Evolutionary conservation across 2,329 filamentous ascomycete genomes (phyloP).

Genomic region (Stagonosporopsis cucurbitacearum): DNA sequence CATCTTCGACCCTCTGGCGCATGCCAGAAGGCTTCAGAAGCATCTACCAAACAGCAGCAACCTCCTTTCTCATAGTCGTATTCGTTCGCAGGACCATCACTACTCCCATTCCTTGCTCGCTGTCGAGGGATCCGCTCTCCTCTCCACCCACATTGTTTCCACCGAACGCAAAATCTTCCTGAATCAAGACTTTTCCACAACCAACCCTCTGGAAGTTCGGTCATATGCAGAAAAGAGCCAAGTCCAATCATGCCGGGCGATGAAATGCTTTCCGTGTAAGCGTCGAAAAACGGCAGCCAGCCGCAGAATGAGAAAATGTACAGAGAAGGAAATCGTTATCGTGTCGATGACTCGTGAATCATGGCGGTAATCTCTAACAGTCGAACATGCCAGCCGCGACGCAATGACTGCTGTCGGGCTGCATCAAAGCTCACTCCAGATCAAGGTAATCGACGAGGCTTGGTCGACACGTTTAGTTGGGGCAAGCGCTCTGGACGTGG

Average conservation of each 20-base stretch:
- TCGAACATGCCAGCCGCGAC: slow-evolving; percentile 33
- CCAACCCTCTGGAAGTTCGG: slow-evolving; percentile 44
- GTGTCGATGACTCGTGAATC: slow-evolving; percentile 43
- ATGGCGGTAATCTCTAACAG: slow-evolving; percentile 36
- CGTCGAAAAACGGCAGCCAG: slow-evolving; percentile 47
- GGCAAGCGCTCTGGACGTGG: slow-evolving; percentile 93
- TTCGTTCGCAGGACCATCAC: slow-evolving; percentile 37
- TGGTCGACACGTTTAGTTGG: slow-evolving; percentile 65
- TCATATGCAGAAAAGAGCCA: slow-evolving; percentile 43
- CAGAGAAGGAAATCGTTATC: slow-evolving; percentile 49
- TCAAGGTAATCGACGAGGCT: slow-evolving; percentile 39
- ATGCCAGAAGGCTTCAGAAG: slow-evolving; percentile 14
- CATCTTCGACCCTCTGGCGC: slow-evolving; percentile 10
- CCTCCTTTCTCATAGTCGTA: slow-evolving; percentile 34
- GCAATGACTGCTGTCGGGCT: slow-evolving; percentile 27
- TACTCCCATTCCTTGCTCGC: slow-evolving; percentile 44
- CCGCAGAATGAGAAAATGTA: slow-evolving; percentile 51
- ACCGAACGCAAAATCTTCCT: slow-evolving; percentile 45
- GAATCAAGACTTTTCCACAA: slow-evolving; percentile 45
- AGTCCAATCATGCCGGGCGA: slow-evolving; percentile 47
- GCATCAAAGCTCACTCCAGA: slow-evolving; percentile 40
- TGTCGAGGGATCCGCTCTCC: slow-evolving; percentile 41
- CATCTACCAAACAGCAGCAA: slow-evolving; percentile 26
- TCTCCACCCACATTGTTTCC: slow-evolving; percentile 41
- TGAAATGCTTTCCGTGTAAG: slow-evolving; percentile 48